Evolutionary conservation across 768 basidiomycete genomes (phyloP), one percentile per base, ranked within the genome.

Genomic region (Trichaptum fuscoviolaceum): DNA sequence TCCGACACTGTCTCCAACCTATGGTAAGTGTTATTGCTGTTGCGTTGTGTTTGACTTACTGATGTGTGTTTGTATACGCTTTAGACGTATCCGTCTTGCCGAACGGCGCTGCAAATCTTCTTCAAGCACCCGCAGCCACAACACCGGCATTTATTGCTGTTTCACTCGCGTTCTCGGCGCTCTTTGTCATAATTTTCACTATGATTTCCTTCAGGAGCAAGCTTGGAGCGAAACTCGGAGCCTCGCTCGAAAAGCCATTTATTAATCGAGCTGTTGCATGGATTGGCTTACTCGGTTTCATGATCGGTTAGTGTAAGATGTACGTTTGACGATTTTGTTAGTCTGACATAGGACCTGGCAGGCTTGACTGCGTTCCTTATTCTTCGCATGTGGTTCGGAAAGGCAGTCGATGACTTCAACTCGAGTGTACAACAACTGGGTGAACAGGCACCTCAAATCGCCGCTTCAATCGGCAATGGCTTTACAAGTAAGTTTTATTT

Each of bases 381-480:
- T 67, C 77, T 90, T 64, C 85, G 89, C 67, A 90, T 93, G 84
- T 91, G 88, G 85, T 91, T 91, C 68, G 90, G 87, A 23, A 91
- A 92, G 75, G 86, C 90, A 1, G 85, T 88, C 0, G 83, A 87
- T 64, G 91, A 92, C 71, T 93, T 93, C 77, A 93, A 93, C 73
- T 72, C 77, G 58, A 85, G 80, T 63, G 86, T 93, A 63, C 68
- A 78, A 26, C 73, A 81, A 9, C 82, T 83, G 67, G 88, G 87
- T 24, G 67, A 73, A 2, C 76, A 82, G 65, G 87, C 83, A 5
- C 88, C 89, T 1, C 77, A 85, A 35, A 78, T 93, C 58, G 77
- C 86, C 58, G 91, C 92, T 30, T 74, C 78, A 12, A 79, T 79
- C n/a, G 83, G 88, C 68, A 92, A 90, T 70, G 90, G 84, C 7